These are phyloP conservation scores for Orychophragmus violaceus DNA, from an alignment of 345 rosid genomes.

Conservation along the genomic window DNA sequence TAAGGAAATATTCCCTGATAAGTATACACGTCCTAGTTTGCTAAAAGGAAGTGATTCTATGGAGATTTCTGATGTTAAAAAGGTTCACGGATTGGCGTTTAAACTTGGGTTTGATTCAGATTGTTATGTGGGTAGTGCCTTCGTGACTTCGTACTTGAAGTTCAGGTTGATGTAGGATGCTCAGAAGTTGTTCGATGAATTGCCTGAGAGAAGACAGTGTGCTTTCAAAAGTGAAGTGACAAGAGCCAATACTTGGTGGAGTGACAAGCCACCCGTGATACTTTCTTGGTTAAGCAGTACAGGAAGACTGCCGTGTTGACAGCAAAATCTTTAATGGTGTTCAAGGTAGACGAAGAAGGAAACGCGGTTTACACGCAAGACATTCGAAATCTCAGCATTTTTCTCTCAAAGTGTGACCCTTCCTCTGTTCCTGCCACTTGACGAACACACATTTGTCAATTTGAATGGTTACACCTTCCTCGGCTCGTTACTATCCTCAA, in stretches of 20 bases:
- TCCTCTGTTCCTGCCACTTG: background rate
- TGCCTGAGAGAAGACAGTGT: constrained; percentile 46
- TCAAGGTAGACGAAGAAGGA: constrained; percentile 47
- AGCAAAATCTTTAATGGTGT: constrained; percentile 25
- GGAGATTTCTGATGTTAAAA: constrained; percentile 39
- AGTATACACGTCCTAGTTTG: constrained; percentile 56
- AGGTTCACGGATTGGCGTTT: constrained; percentile 49
- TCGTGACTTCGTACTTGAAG: constrained; percentile 40
- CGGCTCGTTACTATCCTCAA: too few species aligned
- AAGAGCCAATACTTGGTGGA: background rate
- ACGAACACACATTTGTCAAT: background rate
- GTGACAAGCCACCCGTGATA: background rate
- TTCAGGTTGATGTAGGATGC: constrained; percentile 38
- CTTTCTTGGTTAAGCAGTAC: background rate
- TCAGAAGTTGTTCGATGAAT: constrained; percentile 44
- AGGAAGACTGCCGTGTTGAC: background rate
- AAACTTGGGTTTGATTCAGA: constrained; percentile 52
- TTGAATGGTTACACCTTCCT: too few species aligned
- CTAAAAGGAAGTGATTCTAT: constrained; percentile 46
- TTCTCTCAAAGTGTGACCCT: background rate
- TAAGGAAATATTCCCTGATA: constrained; percentile 44
- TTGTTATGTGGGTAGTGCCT: constrained; percentile 47
- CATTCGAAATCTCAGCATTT: too few species aligned
- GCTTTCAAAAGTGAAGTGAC: too few species aligned
- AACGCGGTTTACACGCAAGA: background rate